Evolutionary conservation across 768 basidiomycete genomes (phyloP).

Genomic region (Suillus variegatus): DNA sequence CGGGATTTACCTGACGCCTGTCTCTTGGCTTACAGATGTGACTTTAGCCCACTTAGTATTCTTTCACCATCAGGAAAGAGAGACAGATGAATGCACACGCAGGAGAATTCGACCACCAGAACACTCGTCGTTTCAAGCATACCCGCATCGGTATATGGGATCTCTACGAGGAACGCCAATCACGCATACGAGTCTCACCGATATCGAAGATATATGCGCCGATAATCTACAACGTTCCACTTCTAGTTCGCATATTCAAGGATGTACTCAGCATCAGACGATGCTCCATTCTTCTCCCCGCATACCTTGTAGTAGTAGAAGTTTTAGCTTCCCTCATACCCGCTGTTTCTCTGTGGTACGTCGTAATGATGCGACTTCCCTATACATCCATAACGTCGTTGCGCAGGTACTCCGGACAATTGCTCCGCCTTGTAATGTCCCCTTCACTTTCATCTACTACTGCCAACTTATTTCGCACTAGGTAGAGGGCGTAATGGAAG

Average conservation of each 20-base stretch:
- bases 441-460: constrained; percentile 4
- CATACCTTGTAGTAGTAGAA: constrained; percentile 49
- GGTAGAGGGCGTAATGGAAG: constrained; percentile 69
- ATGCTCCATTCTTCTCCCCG: constrained; percentile 50
- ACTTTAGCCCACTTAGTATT: background rate
- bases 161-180: constrained; percentile 61
- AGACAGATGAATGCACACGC: background rate
- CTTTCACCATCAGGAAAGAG: background rate
- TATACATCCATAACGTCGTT: constrained; percentile 1
- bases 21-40: background rate
- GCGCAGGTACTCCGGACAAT: constrained; percentile 64
- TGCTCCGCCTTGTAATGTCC: constrained; percentile 56
- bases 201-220: constrained; percentile 48
- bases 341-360: constrained; percentile 62
- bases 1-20: background rate
- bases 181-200: constrained; percentile 43
- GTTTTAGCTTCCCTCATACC: constrained; percentile 54
- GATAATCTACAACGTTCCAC: constrained; percentile 52
- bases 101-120: too few relatives aligned
- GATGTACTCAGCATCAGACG: constrained; percentile 56
- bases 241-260: constrained; percentile 63
- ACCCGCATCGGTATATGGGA: constrained; percentile 68
- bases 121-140: too few relatives aligned
- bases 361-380: constrained; percentile 1
- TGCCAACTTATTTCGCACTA: constrained; percentile 26